Base-by-base conservation (phyloP, 2,329 filamentous ascomycete genomes). In the Dactylellina sp. region DNA sequence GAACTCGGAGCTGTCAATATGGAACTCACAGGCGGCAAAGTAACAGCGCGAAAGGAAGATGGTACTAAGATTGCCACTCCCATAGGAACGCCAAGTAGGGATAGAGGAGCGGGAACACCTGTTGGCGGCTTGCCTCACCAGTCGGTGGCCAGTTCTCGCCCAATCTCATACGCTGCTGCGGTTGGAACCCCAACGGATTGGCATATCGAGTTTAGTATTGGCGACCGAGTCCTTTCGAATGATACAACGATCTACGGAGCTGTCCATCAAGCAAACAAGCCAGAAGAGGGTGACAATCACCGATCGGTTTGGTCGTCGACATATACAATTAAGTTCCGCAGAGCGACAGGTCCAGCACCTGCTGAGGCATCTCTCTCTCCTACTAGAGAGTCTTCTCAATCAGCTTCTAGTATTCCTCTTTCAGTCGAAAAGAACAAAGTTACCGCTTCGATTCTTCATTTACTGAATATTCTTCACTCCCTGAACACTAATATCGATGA, bases 211-310 rank as follows among this genome's bases (percentile, higher is more conserved):
- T 99, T 99, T 82, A 93, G 88, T 77, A 86, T 98, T 55, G 90
- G 96, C 76, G 90, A 87, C 60, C 92, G 93, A 80, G 86, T 91
- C 0, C 90, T 99, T 70, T 85, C 91, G 0, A 95, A 93, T 77
- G 93, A 98, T 78, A 97, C 92, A 0, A 99, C 95, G 0, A 94
- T 99, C 64, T 99, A 98, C 79, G 90, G 94, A 52, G 95, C 95
- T 32, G 92, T 98, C 7, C 92, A 91, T 88, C 79, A 82, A 35
- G 71, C 75, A 12, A 76, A 75, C 18, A 74, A 61, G 35, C 47
- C 63, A 14, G 66, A 76, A 9, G 80, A 85, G 9, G 87, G 90
- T 18, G 92, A 96, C 65, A 85, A 89, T 9, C 83, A 86, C 70
- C 88, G 92, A 49, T 94, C 90, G 75, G 89, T 98, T 11, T 99